Evolutionary conservation across 2,329 filamentous ascomycete species (phyloP).

Genomic region (Aspergillus oerlinghausenensis): DNA sequence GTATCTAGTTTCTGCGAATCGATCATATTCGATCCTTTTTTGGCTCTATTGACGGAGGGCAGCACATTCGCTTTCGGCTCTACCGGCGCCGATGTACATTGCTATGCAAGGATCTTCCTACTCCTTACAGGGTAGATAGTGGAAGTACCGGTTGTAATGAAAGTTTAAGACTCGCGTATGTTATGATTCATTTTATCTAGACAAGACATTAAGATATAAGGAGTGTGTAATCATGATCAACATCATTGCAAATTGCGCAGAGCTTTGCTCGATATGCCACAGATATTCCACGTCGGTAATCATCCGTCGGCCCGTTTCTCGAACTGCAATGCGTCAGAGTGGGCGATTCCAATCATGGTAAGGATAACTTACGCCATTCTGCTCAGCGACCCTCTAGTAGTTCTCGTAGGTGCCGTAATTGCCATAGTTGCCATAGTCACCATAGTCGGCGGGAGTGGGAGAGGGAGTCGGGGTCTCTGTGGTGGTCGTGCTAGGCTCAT

Average conservation of each 20-base stretch:
- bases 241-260: background rate
- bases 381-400: background rate
- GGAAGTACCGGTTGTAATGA: background rate
- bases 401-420: slow-evolving; percentile 10
- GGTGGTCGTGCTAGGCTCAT: background rate
- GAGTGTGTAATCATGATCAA: background rate
- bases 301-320: background rate
- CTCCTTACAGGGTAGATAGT: background rate
- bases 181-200: background rate
- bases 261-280: background rate
- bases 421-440: slow-evolving; percentile 5
- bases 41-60: no score
- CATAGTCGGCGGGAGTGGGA: background rate
- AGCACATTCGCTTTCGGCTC: background rate
- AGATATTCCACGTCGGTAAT: background rate
- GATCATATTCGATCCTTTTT: background rate
- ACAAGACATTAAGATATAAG: background rate
- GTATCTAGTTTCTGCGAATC: background rate
- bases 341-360: background rate
- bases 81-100: background rate
- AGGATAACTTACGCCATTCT: background rate
- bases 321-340: background rate
- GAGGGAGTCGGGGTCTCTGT: background rate
- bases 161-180: background rate
- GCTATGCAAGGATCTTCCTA: background rate